Evolutionary conservation across 1,284 basidiomycete species (phyloP).

Genomic region (Austropuccinia psidii): DNA sequence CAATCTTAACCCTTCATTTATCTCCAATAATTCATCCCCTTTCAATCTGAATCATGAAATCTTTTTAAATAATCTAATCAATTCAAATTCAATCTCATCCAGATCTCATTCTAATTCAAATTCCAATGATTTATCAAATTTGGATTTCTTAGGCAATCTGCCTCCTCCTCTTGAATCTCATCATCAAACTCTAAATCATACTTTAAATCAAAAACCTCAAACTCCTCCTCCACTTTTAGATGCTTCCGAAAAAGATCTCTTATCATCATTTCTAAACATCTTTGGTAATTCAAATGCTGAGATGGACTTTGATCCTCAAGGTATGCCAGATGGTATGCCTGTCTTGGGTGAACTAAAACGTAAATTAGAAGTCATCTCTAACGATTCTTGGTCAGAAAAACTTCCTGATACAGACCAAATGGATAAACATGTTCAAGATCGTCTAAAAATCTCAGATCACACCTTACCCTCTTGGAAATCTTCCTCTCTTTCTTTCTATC

Average conservation of each 20-base stretch:
- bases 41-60: too few relatives aligned
- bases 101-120: background rate
- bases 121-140: too few relatives aligned
- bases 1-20: background rate
- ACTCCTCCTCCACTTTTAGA: slow-evolving; percentile 22
- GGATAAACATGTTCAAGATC: background rate
- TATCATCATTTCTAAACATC: slow-evolving; percentile 28
- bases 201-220: background rate
- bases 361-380: background rate
- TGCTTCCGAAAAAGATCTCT: slow-evolving; percentile 17
- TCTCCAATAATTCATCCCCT: background rate
- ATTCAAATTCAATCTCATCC: background rate
- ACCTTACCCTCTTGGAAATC: background rate
- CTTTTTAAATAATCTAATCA: background rate
- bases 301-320: slow-evolving; percentile 32
- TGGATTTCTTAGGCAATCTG: background rate
- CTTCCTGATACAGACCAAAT: slow-evolving; percentile 19
- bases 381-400: background rate
- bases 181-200: background rate
- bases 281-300: slow-evolving; percentile 27
- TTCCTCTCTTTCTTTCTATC: slow-evolving; percentile 7
- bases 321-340: slow-evolving; percentile 32
- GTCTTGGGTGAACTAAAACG: slow-evolving; percentile 19
- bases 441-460: slow-evolving; percentile 11
- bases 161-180: background rate